Evolutionary conservation across 2,329 filamentous ascomycete species (phyloP).

Genomic region (Blastomyces silverae): DNA sequence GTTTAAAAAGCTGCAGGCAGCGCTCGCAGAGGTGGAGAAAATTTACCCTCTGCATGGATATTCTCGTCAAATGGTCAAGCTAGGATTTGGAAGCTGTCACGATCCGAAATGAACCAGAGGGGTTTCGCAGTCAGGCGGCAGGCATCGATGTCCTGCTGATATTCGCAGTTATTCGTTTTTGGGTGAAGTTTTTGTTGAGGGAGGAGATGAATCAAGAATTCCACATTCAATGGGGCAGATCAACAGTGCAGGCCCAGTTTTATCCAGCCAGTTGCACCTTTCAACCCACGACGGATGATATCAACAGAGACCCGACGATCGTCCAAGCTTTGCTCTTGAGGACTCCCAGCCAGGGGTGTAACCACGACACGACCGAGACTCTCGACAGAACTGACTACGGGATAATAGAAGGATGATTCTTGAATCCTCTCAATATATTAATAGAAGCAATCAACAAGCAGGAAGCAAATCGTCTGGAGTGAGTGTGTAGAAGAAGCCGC

Average conservation of each 20-base stretch:
- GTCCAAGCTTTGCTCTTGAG: neutral
- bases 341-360: neutral
- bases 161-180: neutral
- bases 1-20: neutral
- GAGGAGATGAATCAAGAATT: neutral
- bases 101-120: neutral
- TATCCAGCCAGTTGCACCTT: slow-evolving; percentile 2
- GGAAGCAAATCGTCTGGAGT: neutral
- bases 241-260: slow-evolving; percentile 5
- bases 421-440: neutral
- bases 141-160: neutral
- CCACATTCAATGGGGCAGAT: slow-evolving; percentile 3
- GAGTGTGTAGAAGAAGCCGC: neutral
- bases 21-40: neutral
- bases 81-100: neutral
- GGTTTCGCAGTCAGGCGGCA: neutral
- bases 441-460: neutral
- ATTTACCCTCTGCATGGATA: neutral
- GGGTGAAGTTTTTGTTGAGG: neutral
- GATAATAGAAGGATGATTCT: neutral
- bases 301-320: neutral
- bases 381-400: neutral
- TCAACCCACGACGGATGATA: neutral
- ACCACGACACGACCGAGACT: neutral
- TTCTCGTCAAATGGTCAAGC: neutral